Conservation (phyloP, 768 basidiomycete genomes). For the Russula compacta region DNA sequence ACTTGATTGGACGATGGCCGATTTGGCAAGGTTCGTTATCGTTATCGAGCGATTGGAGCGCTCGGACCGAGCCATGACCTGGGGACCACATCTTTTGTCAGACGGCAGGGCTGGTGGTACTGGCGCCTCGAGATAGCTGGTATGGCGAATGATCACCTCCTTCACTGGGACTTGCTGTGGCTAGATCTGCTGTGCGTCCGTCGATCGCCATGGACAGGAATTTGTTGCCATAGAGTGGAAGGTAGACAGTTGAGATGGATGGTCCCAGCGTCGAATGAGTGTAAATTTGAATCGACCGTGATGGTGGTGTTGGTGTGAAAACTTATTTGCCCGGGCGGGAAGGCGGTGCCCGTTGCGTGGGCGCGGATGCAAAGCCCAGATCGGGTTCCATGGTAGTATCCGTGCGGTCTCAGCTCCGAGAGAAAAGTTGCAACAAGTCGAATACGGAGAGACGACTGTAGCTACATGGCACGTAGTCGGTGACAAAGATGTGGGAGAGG, state of each 20-base stretch:
- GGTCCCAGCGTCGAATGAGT: background rate
- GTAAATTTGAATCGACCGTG: background rate
- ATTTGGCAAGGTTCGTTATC: background rate
- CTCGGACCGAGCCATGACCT: background rate
- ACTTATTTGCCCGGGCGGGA: background rate
- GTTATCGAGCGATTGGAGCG: background rate
- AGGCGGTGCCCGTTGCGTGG: background rate
- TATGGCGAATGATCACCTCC: background rate
- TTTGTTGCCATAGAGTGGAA: background rate
- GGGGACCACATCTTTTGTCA: background rate
- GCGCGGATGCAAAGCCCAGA: background rate
- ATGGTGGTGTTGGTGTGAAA: constrained; percentile 1
- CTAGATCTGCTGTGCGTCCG: no score
- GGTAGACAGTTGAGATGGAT: background rate
- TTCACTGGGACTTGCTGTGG: no score
- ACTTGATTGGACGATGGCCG: background rate
- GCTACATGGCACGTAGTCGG: no score
- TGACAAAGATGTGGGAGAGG: no score
- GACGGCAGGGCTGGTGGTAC: background rate
- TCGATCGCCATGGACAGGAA: background rate
- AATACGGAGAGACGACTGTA: no score
- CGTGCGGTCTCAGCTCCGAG: background rate
- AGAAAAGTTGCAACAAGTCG: background rate
- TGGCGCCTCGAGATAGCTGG: background rate
- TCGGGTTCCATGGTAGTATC: background rate